phyloP scores from a whole-genome alignment of 2,329 filamentous ascomycete species.

The Parastagonospora avenae region DNA sequence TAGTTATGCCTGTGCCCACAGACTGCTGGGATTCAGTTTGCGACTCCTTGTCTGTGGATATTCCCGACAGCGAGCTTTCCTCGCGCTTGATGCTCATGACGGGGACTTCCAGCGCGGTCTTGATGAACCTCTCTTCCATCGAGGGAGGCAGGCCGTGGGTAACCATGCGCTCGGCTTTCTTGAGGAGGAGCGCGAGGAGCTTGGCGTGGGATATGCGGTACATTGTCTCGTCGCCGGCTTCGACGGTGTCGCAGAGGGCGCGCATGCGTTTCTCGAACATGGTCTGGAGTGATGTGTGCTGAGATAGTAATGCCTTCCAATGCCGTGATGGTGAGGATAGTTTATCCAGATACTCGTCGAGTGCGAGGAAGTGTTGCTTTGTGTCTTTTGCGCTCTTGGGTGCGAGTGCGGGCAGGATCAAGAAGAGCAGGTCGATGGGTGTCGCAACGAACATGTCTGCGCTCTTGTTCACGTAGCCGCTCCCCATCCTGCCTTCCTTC shows the following conservation, averaged over 20 bases:
- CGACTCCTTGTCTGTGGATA: constrained; percentile 14
- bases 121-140: constrained; percentile 85
- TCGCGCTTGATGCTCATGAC: constrained; percentile 70
- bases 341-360: constrained; percentile 74
- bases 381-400: constrained; percentile 53
- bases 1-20: constrained; percentile 18
- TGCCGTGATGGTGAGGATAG: constrained; percentile 63
- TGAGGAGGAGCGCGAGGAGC: constrained; percentile 66
- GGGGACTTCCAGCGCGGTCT: constrained; percentile 75
- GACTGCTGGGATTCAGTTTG: constrained; percentile 27
- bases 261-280: constrained; percentile 70
- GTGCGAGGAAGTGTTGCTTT: constrained; percentile 69
- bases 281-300: constrained; percentile 45
- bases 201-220: constrained; percentile 78
- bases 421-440: constrained; percentile 80
- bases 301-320: constrained; percentile 60
- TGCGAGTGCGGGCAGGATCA: constrained; percentile 74
- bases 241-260: constrained; percentile 78
- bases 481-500: constrained; percentile 17
- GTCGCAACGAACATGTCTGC: constrained; percentile 85
- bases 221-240: constrained; percentile 84
- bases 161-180: constrained; percentile 75
- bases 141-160: constrained; percentile 70
- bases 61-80: constrained; percentile 34
- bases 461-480: constrained; percentile 65